Conservation (phyloP, 1,284 basidiomycete genomes). For the Ganoderma resinaceum region DNA sequence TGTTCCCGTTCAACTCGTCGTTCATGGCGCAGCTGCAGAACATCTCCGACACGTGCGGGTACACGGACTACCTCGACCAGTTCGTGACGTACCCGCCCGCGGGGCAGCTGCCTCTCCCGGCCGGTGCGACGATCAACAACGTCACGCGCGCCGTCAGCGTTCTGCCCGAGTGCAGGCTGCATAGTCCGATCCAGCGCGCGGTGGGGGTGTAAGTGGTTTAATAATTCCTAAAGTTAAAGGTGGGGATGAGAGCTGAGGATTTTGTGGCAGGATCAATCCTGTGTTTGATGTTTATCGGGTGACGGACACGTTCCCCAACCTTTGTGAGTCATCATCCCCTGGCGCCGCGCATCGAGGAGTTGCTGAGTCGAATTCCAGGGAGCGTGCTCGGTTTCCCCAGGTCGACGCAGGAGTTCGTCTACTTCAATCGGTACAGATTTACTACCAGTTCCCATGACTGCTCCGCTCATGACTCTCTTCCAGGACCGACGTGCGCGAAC, state of each 20-base stretch:
- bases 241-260: background rate
- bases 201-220: conserved; percentile 46
- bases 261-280: conserved; percentile 55
- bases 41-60: conserved; percentile 48
- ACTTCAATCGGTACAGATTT: conserved; percentile 48
- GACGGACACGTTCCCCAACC: conserved; percentile 44
- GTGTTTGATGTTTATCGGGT: conserved; percentile 56
- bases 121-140: conserved; percentile 42
- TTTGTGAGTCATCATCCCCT: conserved; percentile 33
- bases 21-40: conserved; percentile 44
- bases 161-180: conserved; percentile 51
- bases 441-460: no score
- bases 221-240: background rate
- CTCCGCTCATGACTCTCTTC: background rate
- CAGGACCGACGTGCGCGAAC: conserved; percentile 48
- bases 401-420: conserved; percentile 57
- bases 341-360: conserved; percentile 29
- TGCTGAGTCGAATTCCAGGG: conserved; percentile 42
- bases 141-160: conserved; percentile 34
- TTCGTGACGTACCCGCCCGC: conserved; percentile 48
- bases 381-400: conserved; percentile 64
- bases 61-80: conserved; percentile 46
- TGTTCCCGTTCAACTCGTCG: conserved; percentile 52
- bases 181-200: conserved; percentile 44
- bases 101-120: conserved; percentile 57